Conservation (phyloP, 2,329 filamentous ascomycete genomes). For the Trichoderma brevicompactum region DNA sequence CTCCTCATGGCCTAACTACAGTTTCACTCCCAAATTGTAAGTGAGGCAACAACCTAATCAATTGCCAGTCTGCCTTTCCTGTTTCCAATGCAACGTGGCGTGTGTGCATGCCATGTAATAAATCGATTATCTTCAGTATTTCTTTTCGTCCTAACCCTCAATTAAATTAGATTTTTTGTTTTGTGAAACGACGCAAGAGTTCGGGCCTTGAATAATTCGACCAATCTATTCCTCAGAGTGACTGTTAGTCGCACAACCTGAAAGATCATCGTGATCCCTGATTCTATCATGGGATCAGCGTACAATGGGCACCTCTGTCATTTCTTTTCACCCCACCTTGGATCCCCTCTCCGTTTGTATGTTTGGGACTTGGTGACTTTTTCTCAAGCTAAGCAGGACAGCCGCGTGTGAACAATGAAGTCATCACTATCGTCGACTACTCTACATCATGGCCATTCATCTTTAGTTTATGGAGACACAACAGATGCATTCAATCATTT, state of each 20-base stretch:
- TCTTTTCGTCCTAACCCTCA: not conserved
- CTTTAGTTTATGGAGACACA: not conserved
- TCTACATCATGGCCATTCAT: not conserved
- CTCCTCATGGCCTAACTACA: not conserved
- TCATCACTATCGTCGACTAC: not conserved
- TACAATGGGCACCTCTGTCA: not conserved
- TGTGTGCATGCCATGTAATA: not conserved
- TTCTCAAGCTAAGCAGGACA: not conserved
- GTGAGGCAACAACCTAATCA: not conserved
- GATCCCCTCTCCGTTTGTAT: too few relatives aligned
- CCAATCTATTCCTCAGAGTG: not conserved
- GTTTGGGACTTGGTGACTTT: too few relatives aligned
- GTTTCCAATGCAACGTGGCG: not conserved
- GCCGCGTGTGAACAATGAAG: not conserved
- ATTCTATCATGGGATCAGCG: conserved; percentile 2
- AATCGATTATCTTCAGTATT: not conserved
- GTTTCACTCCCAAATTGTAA: not conserved
- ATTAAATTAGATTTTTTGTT: not conserved
- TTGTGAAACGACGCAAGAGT: not conserved
- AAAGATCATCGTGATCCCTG: not conserved
- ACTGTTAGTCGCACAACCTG: conserved; percentile 5
- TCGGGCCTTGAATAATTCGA: not conserved
- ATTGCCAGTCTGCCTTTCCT: not conserved
- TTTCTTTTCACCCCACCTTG: not conserved
- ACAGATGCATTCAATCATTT: not conserved